phyloP scores from a whole-genome alignment of 768 basidiomycete genomes.

The Termitomyces sp. region DNA sequence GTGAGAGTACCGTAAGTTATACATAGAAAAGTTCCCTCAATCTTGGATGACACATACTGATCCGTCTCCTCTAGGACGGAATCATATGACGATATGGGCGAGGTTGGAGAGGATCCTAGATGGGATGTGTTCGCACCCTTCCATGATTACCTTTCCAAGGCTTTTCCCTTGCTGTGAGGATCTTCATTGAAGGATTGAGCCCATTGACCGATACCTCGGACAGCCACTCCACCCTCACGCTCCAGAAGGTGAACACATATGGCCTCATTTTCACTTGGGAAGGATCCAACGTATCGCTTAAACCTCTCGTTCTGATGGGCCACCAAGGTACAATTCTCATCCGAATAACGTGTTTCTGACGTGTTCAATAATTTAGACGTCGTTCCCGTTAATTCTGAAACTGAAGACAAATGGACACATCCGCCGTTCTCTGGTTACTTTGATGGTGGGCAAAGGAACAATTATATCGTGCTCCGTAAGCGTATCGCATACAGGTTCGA shows the following conservation, averaged over 20 bases:
- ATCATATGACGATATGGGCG: slow-evolving; percentile 44
- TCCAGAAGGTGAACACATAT: slow-evolving; percentile 73
- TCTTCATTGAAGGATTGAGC: neutral
- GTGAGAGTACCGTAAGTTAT: slow-evolving; percentile 36
- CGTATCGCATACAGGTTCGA: slow-evolving; percentile 25
- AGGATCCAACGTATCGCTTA: slow-evolving; percentile 54
- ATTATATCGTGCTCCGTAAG: neutral
- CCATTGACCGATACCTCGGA: neutral
- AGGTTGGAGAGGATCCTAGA: slow-evolving; percentile 41
- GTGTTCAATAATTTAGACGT: slow-evolving; percentile 36
- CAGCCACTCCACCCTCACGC: slow-evolving; percentile 52
- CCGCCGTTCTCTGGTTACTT: slow-evolving; percentile 57
- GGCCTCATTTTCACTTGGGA: slow-evolving; percentile 72
- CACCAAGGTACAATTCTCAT: slow-evolving; percentile 46
- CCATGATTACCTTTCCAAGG: slow-evolving; percentile 45
- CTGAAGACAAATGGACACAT: slow-evolving; percentile 44
- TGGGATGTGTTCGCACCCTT: slow-evolving; percentile 52
- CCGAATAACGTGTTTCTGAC: neutral
- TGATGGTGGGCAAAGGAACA: slow-evolving; percentile 31
- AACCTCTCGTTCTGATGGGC: slow-evolving; percentile 64
- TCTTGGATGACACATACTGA: neutral
- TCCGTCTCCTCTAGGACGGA: slow-evolving; percentile 35
- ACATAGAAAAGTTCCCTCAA: neutral
- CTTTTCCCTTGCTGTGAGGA: slow-evolving; percentile 61
- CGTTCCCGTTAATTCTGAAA: slow-evolving; percentile 52